A percentile compares a stretch with the other conserved stretches of the same genome.
These are phyloP conservation scores for Areca catechu DNA, from an alignment of 176 grass and related monocot genomes.

Conservation along the genomic window DNA sequence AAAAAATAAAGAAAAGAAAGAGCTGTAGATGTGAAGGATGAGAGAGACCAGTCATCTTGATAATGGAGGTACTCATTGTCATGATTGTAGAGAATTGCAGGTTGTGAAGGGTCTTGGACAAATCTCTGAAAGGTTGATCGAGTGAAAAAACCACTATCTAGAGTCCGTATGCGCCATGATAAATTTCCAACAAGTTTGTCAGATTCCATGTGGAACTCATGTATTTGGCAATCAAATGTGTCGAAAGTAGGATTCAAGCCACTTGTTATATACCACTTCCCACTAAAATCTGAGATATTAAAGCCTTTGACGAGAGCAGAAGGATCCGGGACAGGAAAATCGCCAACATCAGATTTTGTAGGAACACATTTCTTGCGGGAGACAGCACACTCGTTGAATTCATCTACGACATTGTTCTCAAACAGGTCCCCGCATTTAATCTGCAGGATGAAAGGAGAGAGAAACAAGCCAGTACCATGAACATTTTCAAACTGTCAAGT, in stretches of 20 bases:
- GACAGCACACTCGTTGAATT: constrained; percentile 97
- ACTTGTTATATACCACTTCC: constrained; percentile 95
- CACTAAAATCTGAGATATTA: constrained; percentile 78
- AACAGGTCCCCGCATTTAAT: constrained; percentile 98
- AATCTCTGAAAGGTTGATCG: constrained; percentile 55
- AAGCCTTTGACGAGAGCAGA: constrained; percentile 62
- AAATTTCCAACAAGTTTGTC: constrained; percentile 65
- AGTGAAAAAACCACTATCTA: constrained; percentile 72
- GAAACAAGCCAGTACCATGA: too few relatives aligned
- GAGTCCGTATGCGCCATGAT: constrained; percentile 68
- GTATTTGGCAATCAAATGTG: constrained; percentile 82
- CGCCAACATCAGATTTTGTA: constrained; percentile 64
- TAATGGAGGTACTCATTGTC: constrained; percentile 93
- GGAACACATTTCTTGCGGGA: constrained; percentile 96
- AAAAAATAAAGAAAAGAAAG: background rate
- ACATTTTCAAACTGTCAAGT: too few relatives aligned
- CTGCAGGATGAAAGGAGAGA: constrained; percentile 19
- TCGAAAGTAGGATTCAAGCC: constrained; percentile 92
- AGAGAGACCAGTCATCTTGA: constrained; percentile 83
- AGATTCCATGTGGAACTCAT: constrained; percentile 73
- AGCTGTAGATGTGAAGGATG: constrained; percentile 4
- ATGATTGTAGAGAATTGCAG: constrained; percentile 86
- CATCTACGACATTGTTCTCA: constrained; percentile 75
- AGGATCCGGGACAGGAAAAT: constrained; percentile 69
- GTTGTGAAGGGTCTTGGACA: constrained; percentile 58